Base-by-base conservation (phyloP, 495 filamentous ascomycete species). In the Thozetella sp. region DNA sequence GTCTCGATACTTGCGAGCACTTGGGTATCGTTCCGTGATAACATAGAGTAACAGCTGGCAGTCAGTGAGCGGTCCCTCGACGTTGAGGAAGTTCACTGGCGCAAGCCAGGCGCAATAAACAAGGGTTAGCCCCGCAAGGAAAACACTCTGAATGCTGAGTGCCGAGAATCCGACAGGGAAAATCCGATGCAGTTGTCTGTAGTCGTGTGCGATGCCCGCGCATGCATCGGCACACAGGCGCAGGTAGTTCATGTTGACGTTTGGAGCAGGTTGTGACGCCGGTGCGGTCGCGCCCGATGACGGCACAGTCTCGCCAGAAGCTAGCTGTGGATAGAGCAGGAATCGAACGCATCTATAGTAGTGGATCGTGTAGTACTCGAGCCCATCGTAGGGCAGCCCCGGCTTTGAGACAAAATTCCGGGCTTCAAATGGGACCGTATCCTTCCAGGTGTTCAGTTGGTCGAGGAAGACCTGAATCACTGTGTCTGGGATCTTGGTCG, bases 41-140 rank as follows among this genome's bases (percentile, higher is more conserved):
- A 83, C 78, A 58, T 83, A 84, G 2, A 84, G 66, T 0, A 85
- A 77, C 1, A 80, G 81, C 34, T 80, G 81, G 69, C 80, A 85
- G 43, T 68, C 69, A 10, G 63, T 66, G 1, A 72, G 51, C 11
- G 69, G 57, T 1, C 65, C 69, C 6, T 69, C 63, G 52, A 70
- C 54, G 27, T 27, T 63, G 43, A 66, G 54, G 54, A 54, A 70
- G 25, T 63, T 65, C 25, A 57, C 17, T 45, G 65, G 61, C 23
- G 65, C 65, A 17, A 70, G 63, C 69, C 69, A 72, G 54, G 67
- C 67, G 51, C 69, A 72, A 27, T 72, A 72, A 3, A 72, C 63
- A 43, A 72, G 59, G n/a, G 69, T 72, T 10, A 72, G 43, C n/a
- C 82, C 80, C 11, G 80, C 77, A 70, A 84, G 77, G 65, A 84